Conservation (phyloP, 352 stramenopile species). For the Pythium oligandrum region DNA sequence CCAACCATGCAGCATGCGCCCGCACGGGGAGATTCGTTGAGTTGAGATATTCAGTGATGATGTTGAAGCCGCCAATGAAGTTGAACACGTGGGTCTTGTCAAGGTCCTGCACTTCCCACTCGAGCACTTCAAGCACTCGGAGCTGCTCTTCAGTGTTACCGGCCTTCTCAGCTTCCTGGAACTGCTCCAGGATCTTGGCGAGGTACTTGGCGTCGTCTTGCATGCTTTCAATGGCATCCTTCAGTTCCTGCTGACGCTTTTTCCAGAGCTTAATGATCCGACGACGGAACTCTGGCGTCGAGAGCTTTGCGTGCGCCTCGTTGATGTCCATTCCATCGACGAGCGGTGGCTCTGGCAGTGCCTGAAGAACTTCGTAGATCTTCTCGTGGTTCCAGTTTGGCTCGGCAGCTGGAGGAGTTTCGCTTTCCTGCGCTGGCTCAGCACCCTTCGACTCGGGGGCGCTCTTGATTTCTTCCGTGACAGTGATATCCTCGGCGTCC, state of each 20-base stretch:
- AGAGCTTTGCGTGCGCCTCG: slow-evolving; percentile 61
- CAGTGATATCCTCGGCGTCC: slow-evolving; percentile 11
- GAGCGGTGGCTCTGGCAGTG: slow-evolving; percentile 65
- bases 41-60: slow-evolving; percentile 71
- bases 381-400: slow-evolving; percentile 85
- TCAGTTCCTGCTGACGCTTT: slow-evolving; percentile 72
- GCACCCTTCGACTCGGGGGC: not conserved
- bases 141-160: slow-evolving; percentile 43
- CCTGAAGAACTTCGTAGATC: slow-evolving; percentile 76
- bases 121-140: slow-evolving; percentile 56
- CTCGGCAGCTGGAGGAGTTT: slow-evolving; percentile 29
- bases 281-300: slow-evolving; percentile 60
- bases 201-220: slow-evolving; percentile 81
- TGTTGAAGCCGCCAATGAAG: slow-evolving; percentile 75
- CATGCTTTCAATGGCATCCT: slow-evolving; percentile 71
- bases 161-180: slow-evolving; percentile 51
- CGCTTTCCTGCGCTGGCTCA: not conserved
- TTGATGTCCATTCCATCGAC: slow-evolving; percentile 79
- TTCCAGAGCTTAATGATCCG: slow-evolving; percentile 81
- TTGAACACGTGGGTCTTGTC: slow-evolving; percentile 87
- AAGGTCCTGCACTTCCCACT: slow-evolving; percentile 86
- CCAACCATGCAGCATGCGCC: slow-evolving; percentile 56
- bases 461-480: slow-evolving; percentile 7
- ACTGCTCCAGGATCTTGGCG: slow-evolving; percentile 63
- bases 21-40: slow-evolving; percentile 59